Percentiles rank a stretch among this genome's conserved stretches.
Conservation (phyloP, 2,329 filamentous ascomycete species). For the Cadophora sp. region DNA sequence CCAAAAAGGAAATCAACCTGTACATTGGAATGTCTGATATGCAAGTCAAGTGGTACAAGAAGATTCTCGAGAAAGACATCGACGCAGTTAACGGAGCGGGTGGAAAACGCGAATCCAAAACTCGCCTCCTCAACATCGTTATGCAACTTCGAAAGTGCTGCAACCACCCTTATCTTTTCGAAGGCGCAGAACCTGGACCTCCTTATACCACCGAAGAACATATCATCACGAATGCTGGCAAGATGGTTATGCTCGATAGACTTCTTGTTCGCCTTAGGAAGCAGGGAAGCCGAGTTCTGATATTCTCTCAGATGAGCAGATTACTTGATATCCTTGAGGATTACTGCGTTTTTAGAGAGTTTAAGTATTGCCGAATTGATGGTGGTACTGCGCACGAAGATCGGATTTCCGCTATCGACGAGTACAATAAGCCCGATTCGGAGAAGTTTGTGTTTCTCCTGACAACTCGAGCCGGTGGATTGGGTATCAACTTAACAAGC, state of each 20-base stretch:
- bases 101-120: constrained; percentile 97
- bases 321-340: constrained; percentile 96
- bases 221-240: constrained; percentile 89
- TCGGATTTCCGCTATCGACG: constrained; percentile 95
- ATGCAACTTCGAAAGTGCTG: constrained; percentile 99
- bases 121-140: constrained; percentile 94
- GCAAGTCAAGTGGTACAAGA: constrained; percentile 99
- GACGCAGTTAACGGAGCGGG: constrained; percentile 97
- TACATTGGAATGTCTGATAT: constrained; percentile 99
- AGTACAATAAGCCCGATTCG: constrained; percentile 95
- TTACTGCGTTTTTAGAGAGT: constrained; percentile 95
- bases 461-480: constrained; percentile 91
- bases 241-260: constrained; percentile 97
- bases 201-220: constrained; percentile 99
- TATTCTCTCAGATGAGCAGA: constrained; percentile 99
- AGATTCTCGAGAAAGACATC: constrained; percentile 98
- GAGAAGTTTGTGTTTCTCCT: constrained; percentile 97
- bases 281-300: constrained; percentile 93
- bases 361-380: constrained; percentile 96
- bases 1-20: constrained; percentile 96
- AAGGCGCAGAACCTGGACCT: constrained; percentile 94
- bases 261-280: constrained; percentile 82
- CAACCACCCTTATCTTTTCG: constrained; percentile 97
- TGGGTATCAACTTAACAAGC: constrained; percentile 94
- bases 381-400: constrained; percentile 97